A percentile compares a stretch with the other conserved stretches of the same genome.
Conservation (phyloP, 2,329 filamentous ascomycete genomes). For the Ascochyta fabae region DNA sequence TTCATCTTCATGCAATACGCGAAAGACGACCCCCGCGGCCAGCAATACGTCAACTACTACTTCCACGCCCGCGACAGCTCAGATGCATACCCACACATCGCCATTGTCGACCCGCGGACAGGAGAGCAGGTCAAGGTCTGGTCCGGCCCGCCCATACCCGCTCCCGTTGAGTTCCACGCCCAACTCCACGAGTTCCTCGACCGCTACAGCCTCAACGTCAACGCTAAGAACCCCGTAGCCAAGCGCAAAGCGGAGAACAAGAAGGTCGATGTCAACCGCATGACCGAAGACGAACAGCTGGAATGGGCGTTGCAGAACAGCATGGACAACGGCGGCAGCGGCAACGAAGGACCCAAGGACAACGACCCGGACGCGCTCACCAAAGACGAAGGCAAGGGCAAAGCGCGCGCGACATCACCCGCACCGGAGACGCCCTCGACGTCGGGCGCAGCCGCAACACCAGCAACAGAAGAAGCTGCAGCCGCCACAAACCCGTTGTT, state of each 20-base stretch:
- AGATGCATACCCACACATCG: slow-evolving; percentile 95
- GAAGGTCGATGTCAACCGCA: slow-evolving; percentile 77
- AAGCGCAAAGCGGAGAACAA: slow-evolving; percentile 75
- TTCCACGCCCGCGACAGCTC: slow-evolving; percentile 78
- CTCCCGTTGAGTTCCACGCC: slow-evolving; percentile 80
- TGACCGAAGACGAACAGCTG: slow-evolving; percentile 98
- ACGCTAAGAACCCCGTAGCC: slow-evolving; percentile 92
- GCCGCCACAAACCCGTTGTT: slow-evolving; percentile 61
- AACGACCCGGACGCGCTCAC: slow-evolving; percentile 90
- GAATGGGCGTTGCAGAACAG: slow-evolving; percentile 93
- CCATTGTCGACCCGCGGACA: slow-evolving; percentile 92
- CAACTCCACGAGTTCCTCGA: slow-evolving; percentile 97
- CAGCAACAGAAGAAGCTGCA: slow-evolving; percentile 33
- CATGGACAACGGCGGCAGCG: slow-evolving; percentile 61
- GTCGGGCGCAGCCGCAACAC: slow-evolving; percentile 1
- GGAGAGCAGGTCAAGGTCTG: slow-evolving; percentile 97
- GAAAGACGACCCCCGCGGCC: slow-evolving; percentile 79
- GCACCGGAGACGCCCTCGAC: slow-evolving; percentile 22
- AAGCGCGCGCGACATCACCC: slow-evolving; percentile 41
- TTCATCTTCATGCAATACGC: slow-evolving; percentile 96
- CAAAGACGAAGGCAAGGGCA: slow-evolving; percentile 65
- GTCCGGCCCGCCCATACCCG: slow-evolving; percentile 82
- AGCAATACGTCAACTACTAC: slow-evolving; percentile 89
- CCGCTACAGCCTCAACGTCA: slow-evolving; percentile 85
- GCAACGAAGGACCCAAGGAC: slow-evolving; percentile 59